These are phyloP conservation scores for Suhomyces xylopsoci DNA, from an alignment of 805 yeast species.

Conservation along the genomic window DNA sequence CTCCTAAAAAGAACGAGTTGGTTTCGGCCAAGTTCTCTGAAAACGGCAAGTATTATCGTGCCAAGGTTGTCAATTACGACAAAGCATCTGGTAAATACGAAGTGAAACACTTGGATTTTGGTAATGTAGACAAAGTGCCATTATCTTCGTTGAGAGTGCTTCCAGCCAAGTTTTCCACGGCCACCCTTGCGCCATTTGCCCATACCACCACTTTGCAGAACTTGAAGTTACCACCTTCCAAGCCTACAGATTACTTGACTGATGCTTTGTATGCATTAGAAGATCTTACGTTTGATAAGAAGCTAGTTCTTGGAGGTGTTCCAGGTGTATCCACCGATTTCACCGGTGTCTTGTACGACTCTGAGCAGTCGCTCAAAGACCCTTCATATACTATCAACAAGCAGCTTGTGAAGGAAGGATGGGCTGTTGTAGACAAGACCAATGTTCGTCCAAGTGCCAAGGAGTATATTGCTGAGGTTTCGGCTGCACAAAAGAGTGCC, in stretches of 20 bases:
- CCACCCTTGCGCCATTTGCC: slow-evolving; percentile 50
- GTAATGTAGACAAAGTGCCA: slow-evolving; percentile 48
- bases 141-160: slow-evolving; percentile 47
- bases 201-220: slow-evolving; percentile 52
- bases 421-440: slow-evolving; percentile 50
- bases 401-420: slow-evolving; percentile 57
- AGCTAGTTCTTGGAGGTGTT: slow-evolving; percentile 53
- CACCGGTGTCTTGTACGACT: slow-evolving; percentile 54
- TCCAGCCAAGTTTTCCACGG: slow-evolving; percentile 46
- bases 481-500: slow-evolving; percentile 47
- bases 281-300: slow-evolving; percentile 49
- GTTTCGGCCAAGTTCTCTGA: slow-evolving; percentile 54
- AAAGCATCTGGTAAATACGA: slow-evolving; percentile 41
- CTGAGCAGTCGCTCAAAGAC: slow-evolving; percentile 51
- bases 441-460: slow-evolving; percentile 27
- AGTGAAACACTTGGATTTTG: slow-evolving; percentile 62
- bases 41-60: slow-evolving; percentile 58
- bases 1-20: slow-evolving; percentile 54
- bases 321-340: slow-evolving; percentile 44
- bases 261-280: slow-evolving; percentile 55
- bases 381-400: slow-evolving; percentile 58
- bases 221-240: slow-evolving; percentile 55
- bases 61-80: slow-evolving; percentile 47
- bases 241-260: slow-evolving; percentile 51
- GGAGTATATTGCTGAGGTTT: slow-evolving; percentile 32